Evolutionary conservation across 179 eudicot species (phyloP).

Genomic region (Camellia oleifera): DNA sequence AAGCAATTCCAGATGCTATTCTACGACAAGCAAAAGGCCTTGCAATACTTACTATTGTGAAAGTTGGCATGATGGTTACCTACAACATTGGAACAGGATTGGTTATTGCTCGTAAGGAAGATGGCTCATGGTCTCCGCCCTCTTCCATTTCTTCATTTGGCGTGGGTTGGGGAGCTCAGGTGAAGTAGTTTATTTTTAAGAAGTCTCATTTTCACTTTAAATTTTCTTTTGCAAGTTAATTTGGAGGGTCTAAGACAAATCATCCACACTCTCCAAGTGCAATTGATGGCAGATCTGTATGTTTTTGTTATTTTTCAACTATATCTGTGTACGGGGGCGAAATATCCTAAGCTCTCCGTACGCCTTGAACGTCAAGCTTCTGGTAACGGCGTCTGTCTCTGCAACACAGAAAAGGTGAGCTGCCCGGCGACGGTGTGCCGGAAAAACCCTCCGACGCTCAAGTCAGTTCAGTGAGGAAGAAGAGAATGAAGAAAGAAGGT

Average conservation of each 20-base stretch:
- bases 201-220: too few relatives aligned
- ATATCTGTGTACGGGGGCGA: not conserved
- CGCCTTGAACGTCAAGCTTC: too few relatives aligned
- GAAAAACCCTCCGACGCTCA: too few relatives aligned
- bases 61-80: conserved; percentile 82
- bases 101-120: conserved; percentile 84
- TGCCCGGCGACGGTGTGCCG: too few relatives aligned
- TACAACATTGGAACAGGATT: conserved; percentile 94
- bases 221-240: too few relatives aligned
- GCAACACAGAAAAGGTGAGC: too few relatives aligned
- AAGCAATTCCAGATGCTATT: conserved; percentile 81
- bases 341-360: too few relatives aligned
- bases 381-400: too few relatives aligned
- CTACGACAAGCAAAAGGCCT: conserved; percentile 86
- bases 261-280: too few relatives aligned
- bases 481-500: too few relatives aligned
- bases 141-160: conserved; percentile 96
- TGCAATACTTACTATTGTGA: conserved; percentile 87
- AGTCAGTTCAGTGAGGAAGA: too few relatives aligned
- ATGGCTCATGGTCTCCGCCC: conserved; percentile 97
- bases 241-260: not conserved
- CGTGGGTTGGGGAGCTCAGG: conserved; percentile 98
- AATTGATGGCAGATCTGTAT: not conserved
- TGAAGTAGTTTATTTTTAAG: conserved; percentile 12
- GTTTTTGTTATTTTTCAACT: not conserved